Base-by-base conservation (phyloP, 2,329 filamentous ascomycete species). In the Colletotrichum kahawae region DNA sequence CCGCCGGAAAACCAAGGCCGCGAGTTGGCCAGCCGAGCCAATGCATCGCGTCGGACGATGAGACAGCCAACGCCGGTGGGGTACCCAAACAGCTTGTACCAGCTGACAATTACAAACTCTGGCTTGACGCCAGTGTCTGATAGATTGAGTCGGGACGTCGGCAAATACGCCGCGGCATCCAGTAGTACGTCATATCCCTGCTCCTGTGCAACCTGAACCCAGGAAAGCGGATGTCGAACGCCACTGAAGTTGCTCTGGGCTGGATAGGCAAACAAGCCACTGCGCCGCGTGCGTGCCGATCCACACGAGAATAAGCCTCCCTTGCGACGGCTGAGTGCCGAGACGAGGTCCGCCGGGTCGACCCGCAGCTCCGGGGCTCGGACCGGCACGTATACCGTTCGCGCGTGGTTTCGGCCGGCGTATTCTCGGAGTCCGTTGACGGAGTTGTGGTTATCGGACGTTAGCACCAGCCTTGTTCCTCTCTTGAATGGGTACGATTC, bases 171-270 rank as follows among this genome's bases (percentile, higher is more conserved):
- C 1, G 85, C 85, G 0, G 83, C 83, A 69, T 86, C 85, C 4
- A 86, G 80, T 9, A 86, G 78, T 4, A 87, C 85, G 68, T 86
- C 83, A 67, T 84, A 87, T 27, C 85, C 84, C 10, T 78, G 77
- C 6, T 77, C 67, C 75, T 86, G 85, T 3, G 84, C 85, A 18
- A 81, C 71, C 2, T 66, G 54, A 1, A 85, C 77, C 84, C 84
- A 86, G 0, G 78, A 77, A 1, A 87, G 79, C 16, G 85, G 84
- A 59, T 87, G 85, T 0, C 83, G 83, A 4, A 86, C 85, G 36
- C 86, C 86, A 64, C 80, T 84, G 70, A 87, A 87, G 77, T 88
- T 88, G 75, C 84, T 86, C 77, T 88, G 86, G 0, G 85, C 86
- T 5, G 86, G 86, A 77, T 86, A 88, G 5, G 85, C 86, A 74